phyloP scores from a whole-genome alignment of 2,329 filamentous ascomycete species.

The Ascochyta clinopodiicola region DNA sequence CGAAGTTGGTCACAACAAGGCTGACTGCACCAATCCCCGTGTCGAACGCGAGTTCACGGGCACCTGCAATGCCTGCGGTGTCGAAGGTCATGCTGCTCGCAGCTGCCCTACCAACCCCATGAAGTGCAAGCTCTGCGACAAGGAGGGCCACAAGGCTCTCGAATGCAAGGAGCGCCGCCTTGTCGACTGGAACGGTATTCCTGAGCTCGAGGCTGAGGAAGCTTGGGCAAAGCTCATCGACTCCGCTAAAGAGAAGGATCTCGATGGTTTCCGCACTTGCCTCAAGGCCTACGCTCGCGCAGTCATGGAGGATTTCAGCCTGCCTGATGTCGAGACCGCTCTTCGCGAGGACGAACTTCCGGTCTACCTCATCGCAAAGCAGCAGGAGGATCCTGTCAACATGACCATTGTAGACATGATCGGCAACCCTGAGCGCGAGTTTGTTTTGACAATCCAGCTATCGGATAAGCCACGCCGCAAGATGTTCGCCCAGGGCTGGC shows the following conservation, averaged over 20 bases:
- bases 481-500: slow-evolving; percentile 65
- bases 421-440: slow-evolving; percentile 67
- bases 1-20: slow-evolving; percentile 66
- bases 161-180: slow-evolving; percentile 55
- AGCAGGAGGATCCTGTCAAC: slow-evolving; percentile 52
- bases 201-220: slow-evolving; percentile 56
- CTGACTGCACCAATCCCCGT: slow-evolving; percentile 65
- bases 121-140: slow-evolving; percentile 62
- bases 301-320: slow-evolving; percentile 43
- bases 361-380: slow-evolving; percentile 60
- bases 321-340: slow-evolving; percentile 58
- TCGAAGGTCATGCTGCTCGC: slow-evolving; percentile 62
- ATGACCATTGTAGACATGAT: slow-evolving; percentile 61
- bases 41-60: slow-evolving; percentile 61
- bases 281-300: slow-evolving; percentile 60
- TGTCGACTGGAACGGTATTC: slow-evolving; percentile 48
- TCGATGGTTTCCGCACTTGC: slow-evolving; percentile 56
- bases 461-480: slow-evolving; percentile 60
- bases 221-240: slow-evolving; percentile 59
- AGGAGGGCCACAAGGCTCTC: slow-evolving; percentile 54
- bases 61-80: slow-evolving; percentile 64
- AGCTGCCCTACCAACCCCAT: slow-evolving; percentile 68
- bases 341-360: slow-evolving; percentile 57
- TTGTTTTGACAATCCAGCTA: slow-evolving; percentile 68
- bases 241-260: slow-evolving; percentile 57